Evolutionary conservation across 2,329 filamentous ascomycete species (phyloP).

Genomic region (Paradendryphiella salina): DNA sequence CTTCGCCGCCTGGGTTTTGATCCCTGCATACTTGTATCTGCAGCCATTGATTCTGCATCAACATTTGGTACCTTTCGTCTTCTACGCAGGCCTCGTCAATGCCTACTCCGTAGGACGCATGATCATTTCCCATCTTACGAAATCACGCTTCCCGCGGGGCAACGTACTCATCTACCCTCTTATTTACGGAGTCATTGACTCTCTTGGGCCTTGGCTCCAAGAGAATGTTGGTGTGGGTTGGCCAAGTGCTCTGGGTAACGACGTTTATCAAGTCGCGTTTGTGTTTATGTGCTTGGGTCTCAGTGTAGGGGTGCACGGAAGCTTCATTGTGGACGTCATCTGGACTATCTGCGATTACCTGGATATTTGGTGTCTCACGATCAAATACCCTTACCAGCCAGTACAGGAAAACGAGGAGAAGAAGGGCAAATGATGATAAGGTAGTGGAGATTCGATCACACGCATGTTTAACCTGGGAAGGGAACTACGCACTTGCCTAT

Average conservation of each 20-base stretch:
- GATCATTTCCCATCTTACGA: conserved; percentile 90
- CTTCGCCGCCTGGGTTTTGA: conserved; percentile 73
- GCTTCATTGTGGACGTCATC: conserved; percentile 96
- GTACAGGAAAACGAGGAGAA: conserved; percentile 37
- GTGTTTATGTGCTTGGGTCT: conserved; percentile 86
- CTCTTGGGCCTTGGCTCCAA: conserved; percentile 69
- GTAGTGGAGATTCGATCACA: not conserved
- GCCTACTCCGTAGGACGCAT: conserved; percentile 95
- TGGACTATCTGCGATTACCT: conserved; percentile 97
- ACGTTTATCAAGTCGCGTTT: conserved; percentile 87
- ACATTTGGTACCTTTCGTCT: conserved; percentile 84
- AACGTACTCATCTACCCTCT: conserved; percentile 84
- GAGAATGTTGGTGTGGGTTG: conserved; percentile 53
- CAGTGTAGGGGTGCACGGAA: conserved; percentile 89
- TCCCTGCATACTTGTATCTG: conserved; percentile 77
- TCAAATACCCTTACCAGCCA: conserved; percentile 74
- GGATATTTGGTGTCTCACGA: conserved; percentile 97
- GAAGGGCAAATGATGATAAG: conserved; percentile 27
- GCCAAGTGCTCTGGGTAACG: conserved; percentile 54
- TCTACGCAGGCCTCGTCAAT: conserved; percentile 88
- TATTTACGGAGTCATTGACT: conserved; percentile 76
- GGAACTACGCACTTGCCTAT: not conserved
- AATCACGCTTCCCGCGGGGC: conserved; percentile 84
- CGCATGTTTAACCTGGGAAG: too few relatives aligned
- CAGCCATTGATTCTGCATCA: conserved; percentile 80